Evolutionary conservation across 2,329 filamentous ascomycete genomes (phyloP), one percentile per base, ranked within the genome.

Genomic region (Corynespora cassiicola): DNA sequence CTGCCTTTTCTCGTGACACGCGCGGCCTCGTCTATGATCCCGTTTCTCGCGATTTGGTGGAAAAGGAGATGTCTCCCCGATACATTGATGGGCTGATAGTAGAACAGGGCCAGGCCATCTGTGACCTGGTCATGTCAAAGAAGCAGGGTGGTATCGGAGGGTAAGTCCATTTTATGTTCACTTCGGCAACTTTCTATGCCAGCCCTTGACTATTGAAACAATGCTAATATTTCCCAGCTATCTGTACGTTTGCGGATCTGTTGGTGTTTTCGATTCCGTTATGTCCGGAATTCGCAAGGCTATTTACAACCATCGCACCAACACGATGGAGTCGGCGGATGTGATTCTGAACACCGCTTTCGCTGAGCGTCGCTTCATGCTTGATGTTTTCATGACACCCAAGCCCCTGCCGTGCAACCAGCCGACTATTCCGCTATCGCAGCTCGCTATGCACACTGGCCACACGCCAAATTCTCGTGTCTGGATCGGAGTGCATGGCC

Each of bases 401-500:
- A 55, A 55, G 31, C 47, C 55, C 6, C 31, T 58, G 14, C 53
- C 55, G 7, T 58, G 53, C 36, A 56, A 58, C 17, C 47, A 52
- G 22, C 47, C 55, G 24, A 56, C 53, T 5, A 54, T 58, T 20
- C 40, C 53, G 9, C 49, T 56, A 11, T 58, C 53, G 2, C 47
- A 55, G 24, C 51, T 58, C 15, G 51, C 55, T 7, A 17, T 47
- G 18, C 55, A 56, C 16, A 58, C 55, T 4, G 53, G 51, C 7
- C 55, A 58, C 31, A 43, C 25, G 8, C 45, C 45, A 7, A 35
- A 79, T 45, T 68, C 67, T 4, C 65, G 72, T 5, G 74, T 77
- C 71, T 96, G 91, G 90, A 90, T 96, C 2, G 79, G 92, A 34
- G 79, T 96, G 16, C 95, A 96, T 68, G 88, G 86, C 54, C 83